A percentile compares a stretch with the other conserved stretches of the same genome.
Conservation (phyloP, 768 basidiomycete species). For the Lactifluus pinguis region DNA sequence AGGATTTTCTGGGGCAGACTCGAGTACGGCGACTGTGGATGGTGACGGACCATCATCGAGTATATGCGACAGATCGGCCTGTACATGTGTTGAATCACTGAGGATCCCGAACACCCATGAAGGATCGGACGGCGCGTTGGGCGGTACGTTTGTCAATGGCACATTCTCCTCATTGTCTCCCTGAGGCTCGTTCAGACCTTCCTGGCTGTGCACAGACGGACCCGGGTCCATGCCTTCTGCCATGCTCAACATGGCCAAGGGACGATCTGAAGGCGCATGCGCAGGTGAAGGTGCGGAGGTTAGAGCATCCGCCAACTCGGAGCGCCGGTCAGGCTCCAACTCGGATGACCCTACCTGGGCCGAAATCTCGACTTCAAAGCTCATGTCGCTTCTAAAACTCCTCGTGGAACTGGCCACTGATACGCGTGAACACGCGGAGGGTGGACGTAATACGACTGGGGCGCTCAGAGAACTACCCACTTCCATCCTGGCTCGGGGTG, state of each 20-base stretch:
- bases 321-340: not conserved
- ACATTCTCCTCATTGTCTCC: not conserved
- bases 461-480: not conserved
- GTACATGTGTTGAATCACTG: too few relatives aligned
- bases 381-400: not conserved
- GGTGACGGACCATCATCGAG: not conserved
- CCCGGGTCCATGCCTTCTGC: not conserved
- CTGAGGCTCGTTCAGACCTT: not conserved
- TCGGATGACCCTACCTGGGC: not conserved
- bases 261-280: too few relatives aligned
- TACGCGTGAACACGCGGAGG: constrained; percentile 1
- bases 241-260: not conserved
- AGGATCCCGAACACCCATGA: not conserved
- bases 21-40: not conserved
- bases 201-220: not conserved
- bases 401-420: not conserved
- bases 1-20: not conserved
- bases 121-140: not conserved
- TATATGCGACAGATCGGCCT: not conserved
- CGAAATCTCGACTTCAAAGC: not conserved
- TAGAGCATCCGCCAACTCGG: not conserved
- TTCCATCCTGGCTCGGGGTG: not conserved
- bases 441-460: not conserved
- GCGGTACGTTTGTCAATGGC: not conserved
- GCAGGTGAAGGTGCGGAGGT: not conserved